A percentile compares a stretch with the other conserved stretches of the same genome.
phyloP scores from a whole-genome alignment of 2,329 filamentous ascomycete species.

The Thielaviopsis punctulata region DNA sequence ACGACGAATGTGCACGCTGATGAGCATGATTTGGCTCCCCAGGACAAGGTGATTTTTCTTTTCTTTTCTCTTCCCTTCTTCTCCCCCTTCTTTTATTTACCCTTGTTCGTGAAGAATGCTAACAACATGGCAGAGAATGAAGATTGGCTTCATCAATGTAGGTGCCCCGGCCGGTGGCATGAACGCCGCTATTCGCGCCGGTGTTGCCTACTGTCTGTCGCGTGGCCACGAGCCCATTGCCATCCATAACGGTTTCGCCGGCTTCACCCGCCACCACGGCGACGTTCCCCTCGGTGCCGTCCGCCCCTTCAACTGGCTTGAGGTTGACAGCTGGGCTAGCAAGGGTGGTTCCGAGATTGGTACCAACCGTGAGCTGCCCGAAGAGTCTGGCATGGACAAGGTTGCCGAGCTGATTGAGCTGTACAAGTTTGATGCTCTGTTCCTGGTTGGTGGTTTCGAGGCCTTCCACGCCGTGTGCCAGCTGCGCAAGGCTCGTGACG shows the following conservation, averaged over 20 bases:
- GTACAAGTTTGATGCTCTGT: slow-evolving; percentile 80
- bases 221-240: slow-evolving; percentile 85
- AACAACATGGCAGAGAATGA: slow-evolving; percentile 49
- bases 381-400: slow-evolving; percentile 64
- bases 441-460: slow-evolving; percentile 89
- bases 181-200: slow-evolving; percentile 89
- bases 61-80: background rate
- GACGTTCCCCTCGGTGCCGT: slow-evolving; percentile 72
- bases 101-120: slow-evolving; percentile 14
- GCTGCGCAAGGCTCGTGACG: slow-evolving; percentile 59
- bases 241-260: slow-evolving; percentile 93
- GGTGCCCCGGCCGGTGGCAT: slow-evolving; percentile 94
- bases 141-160: slow-evolving; percentile 89
- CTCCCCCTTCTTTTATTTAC: background rate
- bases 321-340: slow-evolving; percentile 89
- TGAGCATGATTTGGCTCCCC: slow-evolving; percentile 40
- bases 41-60: slow-evolving; percentile 45
- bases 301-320: slow-evolving; percentile 75
- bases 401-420: slow-evolving; percentile 70
- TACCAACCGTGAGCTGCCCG: slow-evolving; percentile 84
- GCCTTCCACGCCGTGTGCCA: slow-evolving; percentile 86
- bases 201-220: slow-evolving; percentile 79
- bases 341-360: slow-evolving; percentile 96
- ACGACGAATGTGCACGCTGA: slow-evolving; percentile 71
- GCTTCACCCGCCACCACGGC: slow-evolving; percentile 74